These are phyloP conservation scores for Acacia confusa DNA, from an alignment of 306 rosid species.

Conservation along the genomic window DNA sequence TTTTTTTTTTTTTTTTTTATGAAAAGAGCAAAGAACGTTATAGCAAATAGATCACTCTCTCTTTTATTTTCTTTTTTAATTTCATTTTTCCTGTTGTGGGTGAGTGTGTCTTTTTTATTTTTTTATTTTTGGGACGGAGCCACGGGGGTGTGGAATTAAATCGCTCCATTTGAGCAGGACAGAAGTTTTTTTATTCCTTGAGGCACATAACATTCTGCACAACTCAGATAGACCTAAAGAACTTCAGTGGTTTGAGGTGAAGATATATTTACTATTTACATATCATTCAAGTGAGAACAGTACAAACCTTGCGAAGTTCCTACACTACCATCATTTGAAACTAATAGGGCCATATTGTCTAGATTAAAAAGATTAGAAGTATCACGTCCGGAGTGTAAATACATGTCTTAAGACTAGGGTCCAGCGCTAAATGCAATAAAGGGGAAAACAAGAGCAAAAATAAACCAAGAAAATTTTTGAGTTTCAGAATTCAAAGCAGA, in stretches of 20 bases:
- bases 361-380: background rate
- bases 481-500: constrained; percentile 8
- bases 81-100: no score
- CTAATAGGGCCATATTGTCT: background rate
- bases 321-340: background rate
- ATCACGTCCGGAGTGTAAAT: background rate
- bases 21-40: no score
- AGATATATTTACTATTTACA: background rate
- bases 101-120: no score
- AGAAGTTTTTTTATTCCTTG: background rate
- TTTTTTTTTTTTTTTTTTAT: no score
- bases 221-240: background rate
- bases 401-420: background rate
- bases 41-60: no score
- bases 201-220: background rate
- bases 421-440: background rate
- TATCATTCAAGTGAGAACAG: background rate
- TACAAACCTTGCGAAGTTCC: background rate
- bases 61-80: no score
- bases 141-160: background rate
- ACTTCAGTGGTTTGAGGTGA: background rate
- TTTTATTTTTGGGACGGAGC: no score
- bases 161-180: background rate
- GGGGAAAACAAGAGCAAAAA: background rate
- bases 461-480: background rate